Evolutionary conservation across 495 filamentous ascomycete genomes (phyloP).

Genomic region (Monascus purpureus): DNA sequence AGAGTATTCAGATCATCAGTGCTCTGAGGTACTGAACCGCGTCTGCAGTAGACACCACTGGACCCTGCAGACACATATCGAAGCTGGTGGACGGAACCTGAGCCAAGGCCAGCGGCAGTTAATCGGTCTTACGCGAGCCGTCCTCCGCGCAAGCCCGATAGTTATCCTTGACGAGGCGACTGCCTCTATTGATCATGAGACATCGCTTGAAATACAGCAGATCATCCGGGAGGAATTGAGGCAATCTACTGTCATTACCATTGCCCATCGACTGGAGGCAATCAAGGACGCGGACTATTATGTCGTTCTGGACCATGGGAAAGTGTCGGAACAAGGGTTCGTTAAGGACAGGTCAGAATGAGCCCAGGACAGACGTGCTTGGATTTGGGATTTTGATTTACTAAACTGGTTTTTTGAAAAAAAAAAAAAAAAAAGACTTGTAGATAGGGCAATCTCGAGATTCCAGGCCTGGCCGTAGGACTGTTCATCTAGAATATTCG

Average conservation of each 20-base stretch:
- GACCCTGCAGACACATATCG: constrained; percentile 39
- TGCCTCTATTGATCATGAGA: constrained; percentile 70
- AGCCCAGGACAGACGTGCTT: no score
- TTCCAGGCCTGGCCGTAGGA: no score
- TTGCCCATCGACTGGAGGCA: constrained; percentile 72
- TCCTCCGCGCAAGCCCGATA: constrained; percentile 43
- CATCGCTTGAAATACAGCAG: constrained; percentile 62
- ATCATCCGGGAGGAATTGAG: constrained; percentile 60
- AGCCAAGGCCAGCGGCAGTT: constrained; percentile 50
- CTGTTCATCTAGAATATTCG: no score
- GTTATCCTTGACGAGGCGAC: constrained; percentile 69
- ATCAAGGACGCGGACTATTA: constrained; percentile 65
- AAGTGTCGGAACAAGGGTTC: constrained; percentile 23
- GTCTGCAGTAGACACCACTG: constrained; percentile 39
- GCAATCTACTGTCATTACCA: constrained; percentile 71
- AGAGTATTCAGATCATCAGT: constrained; percentile 35
- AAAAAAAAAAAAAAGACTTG: no score
- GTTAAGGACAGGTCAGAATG: neutral
- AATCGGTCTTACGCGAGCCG: constrained; percentile 43
- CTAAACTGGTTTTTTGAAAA: no score
- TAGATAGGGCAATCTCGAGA: no score
- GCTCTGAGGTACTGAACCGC: constrained; percentile 32
- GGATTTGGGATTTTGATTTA: no score
- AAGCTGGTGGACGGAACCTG: constrained; percentile 43
- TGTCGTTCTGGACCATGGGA: constrained; percentile 54